Base-by-base conservation (phyloP, 1,139 yeast species). In the Nakaseomyces delphensis region DNA sequence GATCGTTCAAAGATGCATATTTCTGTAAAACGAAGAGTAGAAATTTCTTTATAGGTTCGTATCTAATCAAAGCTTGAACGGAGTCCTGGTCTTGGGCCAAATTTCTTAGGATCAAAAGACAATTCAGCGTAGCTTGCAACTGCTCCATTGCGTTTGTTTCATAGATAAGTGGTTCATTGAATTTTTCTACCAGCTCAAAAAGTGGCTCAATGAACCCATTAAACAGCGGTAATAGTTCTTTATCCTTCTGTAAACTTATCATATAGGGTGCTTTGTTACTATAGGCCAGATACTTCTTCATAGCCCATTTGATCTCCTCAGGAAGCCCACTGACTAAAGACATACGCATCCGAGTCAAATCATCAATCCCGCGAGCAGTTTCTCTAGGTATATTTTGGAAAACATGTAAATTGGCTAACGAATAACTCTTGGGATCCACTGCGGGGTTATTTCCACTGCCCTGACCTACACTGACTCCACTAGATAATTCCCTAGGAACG, bases 1-100 rank as follows among this genome's bases (percentile, higher is more conserved):
- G 21, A 11, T 21, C 25, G 8, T 18, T 15, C 37, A 18, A 18
- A 14, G 28, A 33, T 45, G 51, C 65, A 38, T 47, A 57, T 47
- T 53, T 49, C 16, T 46, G 44, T 35, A 60, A 43, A 2, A 57
- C 60, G 27, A 47, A 49, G 19, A 64, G 47, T 1, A 62, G 50
- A 38, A 68, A 68, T 44, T 70, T 70, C 54, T 74, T 76, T 39
- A 80, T 69, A 25, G 61, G 59, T 39, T 62, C 66, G 42, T 73
- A 67, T 50, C 76, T 73, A 0, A 93, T 83, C 48, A 91, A 65
- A 63, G 80, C 73, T 59, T 83, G 89, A 35, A 95, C 94, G 54
- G 86, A 84, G 36, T 74, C 80, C 13, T 84, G 74, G 57, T 86
- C 96, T 58, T 91, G 93, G 2, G 83, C 74, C 44, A 85, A 67